phyloP scores from a whole-genome alignment of 2,329 filamentous ascomycete genomes.

The Monilinia aucupariae region DNA sequence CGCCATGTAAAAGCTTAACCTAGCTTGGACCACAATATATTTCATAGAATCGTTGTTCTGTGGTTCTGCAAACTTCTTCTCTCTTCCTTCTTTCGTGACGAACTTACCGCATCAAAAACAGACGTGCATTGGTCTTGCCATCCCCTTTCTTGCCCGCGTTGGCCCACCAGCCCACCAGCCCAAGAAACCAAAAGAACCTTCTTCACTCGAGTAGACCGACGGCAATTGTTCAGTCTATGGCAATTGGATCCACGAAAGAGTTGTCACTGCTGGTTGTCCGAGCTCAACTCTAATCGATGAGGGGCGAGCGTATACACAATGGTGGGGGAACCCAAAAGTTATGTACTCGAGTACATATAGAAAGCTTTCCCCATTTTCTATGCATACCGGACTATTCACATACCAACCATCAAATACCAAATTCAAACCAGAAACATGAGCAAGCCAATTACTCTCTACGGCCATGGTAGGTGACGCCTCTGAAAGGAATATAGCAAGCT shows the following conservation, averaged over 20 bases:
- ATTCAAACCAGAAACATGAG: neutral
- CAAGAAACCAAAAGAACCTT: neutral
- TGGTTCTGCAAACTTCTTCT: too few relatives aligned
- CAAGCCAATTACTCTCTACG: constrained; percentile 1
- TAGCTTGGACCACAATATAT: neutral
- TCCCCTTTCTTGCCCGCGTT: neutral
- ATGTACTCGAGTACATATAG: neutral
- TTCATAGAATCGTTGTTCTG: accelerated
- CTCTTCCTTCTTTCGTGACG: neutral
- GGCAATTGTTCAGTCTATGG: neutral
- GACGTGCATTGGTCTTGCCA: neutral
- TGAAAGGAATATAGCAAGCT: neutral
- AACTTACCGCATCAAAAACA: neutral
- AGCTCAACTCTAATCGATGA: neutral
- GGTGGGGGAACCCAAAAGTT: neutral
- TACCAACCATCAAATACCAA: neutral
- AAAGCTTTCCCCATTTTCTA: neutral
- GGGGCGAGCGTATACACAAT: too few relatives aligned
- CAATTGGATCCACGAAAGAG: too few relatives aligned
- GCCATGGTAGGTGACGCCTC: neutral
- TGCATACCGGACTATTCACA: neutral
- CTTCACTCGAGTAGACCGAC: neutral
- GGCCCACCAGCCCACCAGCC: too few relatives aligned
- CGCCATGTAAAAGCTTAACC: neutral
- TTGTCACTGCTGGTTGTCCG: too few relatives aligned